Conservation (phyloP, 116 monocot species). For the Trichopus zeylanicus region DNA sequence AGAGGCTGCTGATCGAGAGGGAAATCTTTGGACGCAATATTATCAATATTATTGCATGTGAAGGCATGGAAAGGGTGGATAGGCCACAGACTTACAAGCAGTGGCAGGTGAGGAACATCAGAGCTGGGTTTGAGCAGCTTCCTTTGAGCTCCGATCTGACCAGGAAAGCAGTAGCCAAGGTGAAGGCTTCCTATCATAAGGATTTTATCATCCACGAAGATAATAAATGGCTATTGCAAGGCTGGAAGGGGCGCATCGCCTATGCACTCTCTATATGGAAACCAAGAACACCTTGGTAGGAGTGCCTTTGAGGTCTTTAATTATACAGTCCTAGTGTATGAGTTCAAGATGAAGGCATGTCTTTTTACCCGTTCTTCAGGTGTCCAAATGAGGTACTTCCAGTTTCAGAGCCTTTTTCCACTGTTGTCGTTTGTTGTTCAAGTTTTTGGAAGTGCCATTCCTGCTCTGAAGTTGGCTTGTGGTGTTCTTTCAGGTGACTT, state of each 20-base stretch:
- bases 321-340: not conserved
- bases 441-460: too few relatives aligned
- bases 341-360: not conserved
- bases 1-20: conserved; percentile 62
- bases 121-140: conserved; percentile 66
- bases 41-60: conserved; percentile 71
- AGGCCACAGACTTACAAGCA: conserved; percentile 82
- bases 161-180: conserved; percentile 38
- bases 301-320: too few relatives aligned
- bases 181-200: conserved; percentile 48
- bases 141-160: conserved; percentile 22
- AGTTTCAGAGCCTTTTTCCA: too few relatives aligned
- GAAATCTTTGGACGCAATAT: conserved; percentile 53
- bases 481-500: too few relatives aligned
- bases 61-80: conserved; percentile 65
- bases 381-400: too few relatives aligned
- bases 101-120: conserved; percentile 68
- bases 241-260: conserved; percentile 69
- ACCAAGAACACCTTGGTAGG: conserved; percentile 11
- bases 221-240: conserved; percentile 56
- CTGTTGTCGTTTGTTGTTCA: too few relatives aligned
- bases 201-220: conserved; percentile 62
- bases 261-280: conserved; percentile 55
- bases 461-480: too few relatives aligned
- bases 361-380: too few relatives aligned